Evolutionary conservation across 768 basidiomycete genomes (phyloP).

Genomic region (Hypholoma sublateritium): DNA sequence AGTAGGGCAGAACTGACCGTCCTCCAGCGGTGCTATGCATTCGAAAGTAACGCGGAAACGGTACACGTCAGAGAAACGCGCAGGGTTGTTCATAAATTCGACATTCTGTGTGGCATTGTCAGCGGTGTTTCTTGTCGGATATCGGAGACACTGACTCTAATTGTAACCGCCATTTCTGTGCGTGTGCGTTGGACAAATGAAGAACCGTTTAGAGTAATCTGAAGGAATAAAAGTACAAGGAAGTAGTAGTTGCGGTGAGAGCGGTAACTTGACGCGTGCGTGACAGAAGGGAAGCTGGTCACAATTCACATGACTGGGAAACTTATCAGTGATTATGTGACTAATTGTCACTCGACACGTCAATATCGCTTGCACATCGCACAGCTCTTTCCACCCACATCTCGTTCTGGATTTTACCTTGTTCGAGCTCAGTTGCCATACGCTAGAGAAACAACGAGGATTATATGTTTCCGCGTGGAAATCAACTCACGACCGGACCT

Average conservation of each 20-base stretch:
- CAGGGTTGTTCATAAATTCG: conserved; percentile 91
- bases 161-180: conserved; percentile 64
- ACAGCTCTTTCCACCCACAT: no score
- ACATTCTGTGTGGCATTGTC: conserved; percentile 54
- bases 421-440: no score
- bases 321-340: no score
- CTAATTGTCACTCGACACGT: no score
- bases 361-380: no score
- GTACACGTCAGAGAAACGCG: conserved; percentile 88
- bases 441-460: no score
- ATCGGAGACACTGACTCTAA: conserved; percentile 46
- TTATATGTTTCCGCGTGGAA: no score
- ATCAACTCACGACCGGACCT: no score
- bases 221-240: conserved; percentile 9
- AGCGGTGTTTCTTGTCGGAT: background rate
- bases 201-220: conserved; percentile 2
- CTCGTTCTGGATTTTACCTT: no score
- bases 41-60: conserved; percentile 96
- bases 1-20: conserved; percentile 52
- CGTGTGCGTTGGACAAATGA: conserved; percentile 8
- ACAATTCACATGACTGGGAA: no score
- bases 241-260: background rate
- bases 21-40: conserved; percentile 87
- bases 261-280: conserved; percentile 4
- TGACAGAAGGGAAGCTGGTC: background rate